phyloP scores from a whole-genome alignment of 805 yeast genomes.

The Hanseniaspora occidentalis region DNA sequence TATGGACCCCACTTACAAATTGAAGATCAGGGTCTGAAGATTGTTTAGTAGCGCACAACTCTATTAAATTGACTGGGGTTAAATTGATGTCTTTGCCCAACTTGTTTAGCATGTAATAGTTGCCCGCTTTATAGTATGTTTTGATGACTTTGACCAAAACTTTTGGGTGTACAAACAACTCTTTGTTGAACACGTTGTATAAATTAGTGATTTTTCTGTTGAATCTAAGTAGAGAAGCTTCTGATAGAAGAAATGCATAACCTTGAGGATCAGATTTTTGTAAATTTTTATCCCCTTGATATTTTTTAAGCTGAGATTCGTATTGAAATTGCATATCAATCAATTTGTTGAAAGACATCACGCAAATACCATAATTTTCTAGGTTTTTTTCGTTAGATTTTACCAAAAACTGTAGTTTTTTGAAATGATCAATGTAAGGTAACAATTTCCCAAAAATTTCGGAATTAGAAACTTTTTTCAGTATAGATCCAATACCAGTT shows the following conservation, averaged over 20 bases:
- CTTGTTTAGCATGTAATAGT: constrained; percentile 3
- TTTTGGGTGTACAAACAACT: background rate
- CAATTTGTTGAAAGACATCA: background rate
- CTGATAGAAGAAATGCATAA: background rate
- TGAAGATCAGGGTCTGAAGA: background rate
- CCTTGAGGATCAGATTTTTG: background rate
- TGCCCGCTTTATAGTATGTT: constrained; percentile 2
- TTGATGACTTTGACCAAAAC: background rate
- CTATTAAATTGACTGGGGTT: background rate
- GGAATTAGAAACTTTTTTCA: constrained; percentile 10
- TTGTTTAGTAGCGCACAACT: background rate
- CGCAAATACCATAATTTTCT: background rate
- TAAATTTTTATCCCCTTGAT: background rate
- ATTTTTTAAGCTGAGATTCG: background rate
- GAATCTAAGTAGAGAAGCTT: background rate
- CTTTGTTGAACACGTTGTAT: background rate
- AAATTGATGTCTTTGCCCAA: background rate
- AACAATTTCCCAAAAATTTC: constrained; percentile 6
- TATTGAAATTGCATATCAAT: background rate
- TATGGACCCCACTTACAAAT: background rate
- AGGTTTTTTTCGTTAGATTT: background rate
- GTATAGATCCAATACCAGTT: background rate
- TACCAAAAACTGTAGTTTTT: background rate
- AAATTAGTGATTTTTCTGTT: background rate
- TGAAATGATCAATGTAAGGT: constrained; percentile 21